Evolutionary conservation across 331 rosid genomes (phyloP).

Genomic region (Prunus yedoensis): DNA sequence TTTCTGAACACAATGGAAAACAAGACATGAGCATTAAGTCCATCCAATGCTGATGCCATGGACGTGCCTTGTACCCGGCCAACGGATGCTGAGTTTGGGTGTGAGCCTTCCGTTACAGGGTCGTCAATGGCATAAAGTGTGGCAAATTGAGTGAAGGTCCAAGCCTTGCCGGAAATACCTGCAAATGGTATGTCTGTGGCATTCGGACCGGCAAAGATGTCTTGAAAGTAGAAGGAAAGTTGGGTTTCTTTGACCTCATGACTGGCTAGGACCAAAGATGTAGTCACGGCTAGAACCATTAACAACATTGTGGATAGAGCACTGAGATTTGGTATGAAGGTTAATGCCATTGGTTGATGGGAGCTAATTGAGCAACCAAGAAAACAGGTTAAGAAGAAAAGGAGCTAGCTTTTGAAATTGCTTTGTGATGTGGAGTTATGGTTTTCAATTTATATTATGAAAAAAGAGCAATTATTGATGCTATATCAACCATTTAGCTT

Average conservation of each 20-base stretch:
- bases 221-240: not conserved
- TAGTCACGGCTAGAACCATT: not conserved
- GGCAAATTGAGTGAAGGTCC: constrained; percentile 19
- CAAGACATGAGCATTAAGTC: not conserved
- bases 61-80: constrained; percentile 19
- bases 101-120: constrained; percentile 6
- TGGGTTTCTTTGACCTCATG: not conserved
- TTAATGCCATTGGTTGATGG: not conserved
- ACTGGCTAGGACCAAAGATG: not conserved
- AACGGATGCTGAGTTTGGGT: not conserved
- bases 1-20: constrained; percentile 12
- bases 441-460: not conserved
- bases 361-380: not conserved
- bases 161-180: not conserved
- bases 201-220: not conserved
- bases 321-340: not conserved
- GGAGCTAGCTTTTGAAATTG: not conserved
- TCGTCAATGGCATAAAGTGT: constrained; percentile 13
- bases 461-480: not conserved
- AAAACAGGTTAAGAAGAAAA: too few species aligned
- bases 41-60: constrained; percentile 4
- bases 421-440: not conserved
- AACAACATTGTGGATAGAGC: not conserved
- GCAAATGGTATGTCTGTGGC: not conserved
- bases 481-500: too few species aligned